Base-by-base conservation (phyloP, 2,329 filamentous ascomycete genomes). In the Trichoderma gracile region DNA sequence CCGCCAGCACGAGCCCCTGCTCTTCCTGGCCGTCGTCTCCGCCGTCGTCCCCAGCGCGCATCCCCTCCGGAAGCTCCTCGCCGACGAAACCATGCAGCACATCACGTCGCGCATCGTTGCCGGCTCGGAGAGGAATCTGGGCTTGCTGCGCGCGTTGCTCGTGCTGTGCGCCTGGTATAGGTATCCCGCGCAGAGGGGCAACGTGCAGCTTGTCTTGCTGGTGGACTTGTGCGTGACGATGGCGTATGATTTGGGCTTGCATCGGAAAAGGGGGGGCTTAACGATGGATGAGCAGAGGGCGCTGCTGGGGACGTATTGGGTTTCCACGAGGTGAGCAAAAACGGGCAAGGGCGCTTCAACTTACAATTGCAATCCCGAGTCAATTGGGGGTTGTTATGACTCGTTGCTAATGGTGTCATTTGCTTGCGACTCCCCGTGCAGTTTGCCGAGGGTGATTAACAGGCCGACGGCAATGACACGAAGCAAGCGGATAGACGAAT, bases 91-190 rank as follows among this genome's bases (percentile, higher is more conserved):
- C 19, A 66, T 66, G 64, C 50, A 58, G 15, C 60, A 66, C 47
- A 42, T 64, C 15, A 66, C 64, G 14, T 64, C 64, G 9, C 63
- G 64, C 19, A 38, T 66, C 17, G 50, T 66, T 6, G 64, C 61
- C 6, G 30, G 64, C 17, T 66, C 64, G n/a, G 64, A 66, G 54
- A 19, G 64, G 15, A 66, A 54, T n/a, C n/a, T 66, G 38, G 64
- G 61, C 3, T 19, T 66, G 19, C 27, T 66, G 14, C 60, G 64
- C 1, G 64, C 60, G 21, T 53, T 66, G 47, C 60, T 66, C 14
- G 53, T 66, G 25, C 43, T 57, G 17, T 64, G 42, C 40, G 64
- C 64, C 15, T 66, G 64, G 64, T 66, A 66, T 33, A 52, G 64
- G 10, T 57, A 64, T 47, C 64, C 64, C 10, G 47, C 60, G 27